Conservation (phyloP, 2,329 filamentous ascomycete species). For the Monosporascus sp. region DNA sequence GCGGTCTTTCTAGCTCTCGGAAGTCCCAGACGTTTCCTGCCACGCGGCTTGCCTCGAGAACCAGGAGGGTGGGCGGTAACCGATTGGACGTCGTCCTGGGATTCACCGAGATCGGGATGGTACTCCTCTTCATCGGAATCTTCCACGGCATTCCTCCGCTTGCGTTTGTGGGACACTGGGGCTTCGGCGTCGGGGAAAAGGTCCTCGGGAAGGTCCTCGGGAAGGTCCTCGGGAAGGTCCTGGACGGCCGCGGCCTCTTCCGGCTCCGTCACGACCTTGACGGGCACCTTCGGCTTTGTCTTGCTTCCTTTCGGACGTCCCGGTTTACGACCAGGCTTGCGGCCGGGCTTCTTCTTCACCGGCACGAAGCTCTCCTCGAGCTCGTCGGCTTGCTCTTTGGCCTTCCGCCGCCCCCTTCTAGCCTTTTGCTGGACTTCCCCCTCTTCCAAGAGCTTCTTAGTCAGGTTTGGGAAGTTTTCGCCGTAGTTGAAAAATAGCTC, state of each 20-base stretch:
- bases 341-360: conserved; percentile 21
- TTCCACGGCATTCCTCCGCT: conserved; percentile 12
- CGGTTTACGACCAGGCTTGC: conserved; percentile 23
- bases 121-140: conserved; percentile 24
- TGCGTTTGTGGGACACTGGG: conserved; percentile 20
- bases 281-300: conserved; percentile 23
- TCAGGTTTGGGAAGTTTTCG: conserved; percentile 59
- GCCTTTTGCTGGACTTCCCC: conserved; percentile 30
- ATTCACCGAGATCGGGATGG: conserved; percentile 15
- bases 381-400: conserved; percentile 19
- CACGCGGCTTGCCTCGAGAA: conserved; percentile 7
- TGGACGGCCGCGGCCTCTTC: conserved; percentile 21
- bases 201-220: conserved; percentile 17
- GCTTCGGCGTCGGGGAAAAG: conserved; percentile 15
- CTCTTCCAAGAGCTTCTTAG: conserved; percentile 44
- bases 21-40: conserved; percentile 13
- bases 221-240: conserved; percentile 16
- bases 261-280: conserved; percentile 19
- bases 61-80: conserved; percentile 7
- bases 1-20: conserved; percentile 9
- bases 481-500: conserved; percentile 83
- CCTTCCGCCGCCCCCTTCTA: conserved; percentile 16
- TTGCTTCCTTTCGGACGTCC: neutral
- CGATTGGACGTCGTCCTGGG: conserved; percentile 19
- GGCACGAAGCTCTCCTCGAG: conserved; percentile 8